A percentile compares a stretch with the other conserved stretches of the same genome.
These are phyloP conservation scores for Tympanopsis confertula DNA, from an alignment of 2,329 filamentous ascomycete species.

Conservation along the genomic window DNA sequence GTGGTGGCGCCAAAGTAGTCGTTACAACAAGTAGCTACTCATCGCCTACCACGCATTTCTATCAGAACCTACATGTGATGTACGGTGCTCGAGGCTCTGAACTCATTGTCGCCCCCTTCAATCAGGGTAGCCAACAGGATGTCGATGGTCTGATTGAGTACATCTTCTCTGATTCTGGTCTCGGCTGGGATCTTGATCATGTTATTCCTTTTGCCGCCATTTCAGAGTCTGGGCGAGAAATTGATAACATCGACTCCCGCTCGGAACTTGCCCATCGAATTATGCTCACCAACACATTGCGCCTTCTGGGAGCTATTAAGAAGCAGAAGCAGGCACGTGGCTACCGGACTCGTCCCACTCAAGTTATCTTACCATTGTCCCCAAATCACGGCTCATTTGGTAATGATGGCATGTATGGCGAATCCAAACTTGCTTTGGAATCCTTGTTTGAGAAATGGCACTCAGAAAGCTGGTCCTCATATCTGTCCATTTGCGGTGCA, in stretches of 20 bases:
- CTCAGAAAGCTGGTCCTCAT: constrained; percentile 93
- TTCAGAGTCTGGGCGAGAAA: constrained; percentile 92
- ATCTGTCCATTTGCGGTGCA: constrained; percentile 94
- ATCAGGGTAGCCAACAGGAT: constrained; percentile 96
- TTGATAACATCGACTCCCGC: constrained; percentile 91
- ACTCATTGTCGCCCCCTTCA: constrained; percentile 96
- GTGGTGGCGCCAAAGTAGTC: constrained; percentile 89
- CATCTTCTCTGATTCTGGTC: constrained; percentile 89
- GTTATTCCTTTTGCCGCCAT: constrained; percentile 96
- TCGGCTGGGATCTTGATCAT: constrained; percentile 96
- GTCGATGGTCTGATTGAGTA: constrained; percentile 88
- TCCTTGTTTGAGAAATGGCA: constrained; percentile 98
- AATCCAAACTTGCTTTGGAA: constrained; percentile 93
- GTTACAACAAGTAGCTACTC: constrained; percentile 97
- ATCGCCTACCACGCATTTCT: constrained; percentile 94
- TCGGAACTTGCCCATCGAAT: constrained; percentile 96
- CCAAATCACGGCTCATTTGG: constrained; percentile 98
- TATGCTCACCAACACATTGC: constrained; percentile 94
- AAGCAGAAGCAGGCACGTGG: constrained; percentile 75
- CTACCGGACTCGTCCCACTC: constrained; percentile 89
- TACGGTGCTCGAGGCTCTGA: constrained; percentile 90
- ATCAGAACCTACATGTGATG: constrained; percentile 94
- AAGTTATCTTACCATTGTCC: constrained; percentile 89
- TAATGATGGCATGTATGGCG: constrained; percentile 93
- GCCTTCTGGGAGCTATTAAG: constrained; percentile 84